Conservation (phyloP, 2,329 filamentous ascomycete species). For the Talaromyces sp. region DNA sequence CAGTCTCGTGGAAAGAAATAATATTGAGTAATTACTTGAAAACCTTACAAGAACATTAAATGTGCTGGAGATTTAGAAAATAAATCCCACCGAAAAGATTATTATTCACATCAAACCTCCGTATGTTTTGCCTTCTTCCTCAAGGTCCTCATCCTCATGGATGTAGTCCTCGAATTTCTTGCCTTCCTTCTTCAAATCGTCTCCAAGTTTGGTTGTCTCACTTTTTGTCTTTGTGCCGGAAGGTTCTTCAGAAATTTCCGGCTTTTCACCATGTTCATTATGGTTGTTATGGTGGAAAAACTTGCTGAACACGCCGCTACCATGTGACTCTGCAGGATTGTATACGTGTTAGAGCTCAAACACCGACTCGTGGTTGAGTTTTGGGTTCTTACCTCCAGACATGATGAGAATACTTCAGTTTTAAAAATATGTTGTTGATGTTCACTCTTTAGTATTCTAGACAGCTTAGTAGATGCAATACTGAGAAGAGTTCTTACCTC, state of each 20-base stretch:
- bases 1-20: too few relatives aligned
- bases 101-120: conserved; percentile 4
- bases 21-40: not conserved
- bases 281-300: conserved; percentile 3
- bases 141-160: conserved; percentile 6
- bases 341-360: not conserved
- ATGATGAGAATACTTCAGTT: not conserved
- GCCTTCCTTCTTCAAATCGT: not conserved
- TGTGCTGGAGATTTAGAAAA: not conserved
- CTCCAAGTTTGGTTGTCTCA: not conserved
- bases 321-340: not conserved
- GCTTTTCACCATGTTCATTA: not conserved
- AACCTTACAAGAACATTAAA: not conserved
- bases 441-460: not conserved
- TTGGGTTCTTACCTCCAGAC: conserved; percentile 1
- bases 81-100: not conserved
- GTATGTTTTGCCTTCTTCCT: conserved; percentile 2
- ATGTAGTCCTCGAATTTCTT: not conserved
- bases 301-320: not conserved
- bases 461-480: not conserved
- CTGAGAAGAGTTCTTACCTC: not conserved
- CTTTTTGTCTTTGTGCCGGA: not conserved
- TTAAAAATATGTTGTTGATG: not conserved
- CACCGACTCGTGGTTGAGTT: not conserved
- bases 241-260: not conserved